Percentiles rank a stretch among this genome's conserved stretches.
These are phyloP conservation scores for Pyrenochaeta sp. DNA, from an alignment of 2,329 filamentous ascomycete genomes.

Conservation along the genomic window DNA sequence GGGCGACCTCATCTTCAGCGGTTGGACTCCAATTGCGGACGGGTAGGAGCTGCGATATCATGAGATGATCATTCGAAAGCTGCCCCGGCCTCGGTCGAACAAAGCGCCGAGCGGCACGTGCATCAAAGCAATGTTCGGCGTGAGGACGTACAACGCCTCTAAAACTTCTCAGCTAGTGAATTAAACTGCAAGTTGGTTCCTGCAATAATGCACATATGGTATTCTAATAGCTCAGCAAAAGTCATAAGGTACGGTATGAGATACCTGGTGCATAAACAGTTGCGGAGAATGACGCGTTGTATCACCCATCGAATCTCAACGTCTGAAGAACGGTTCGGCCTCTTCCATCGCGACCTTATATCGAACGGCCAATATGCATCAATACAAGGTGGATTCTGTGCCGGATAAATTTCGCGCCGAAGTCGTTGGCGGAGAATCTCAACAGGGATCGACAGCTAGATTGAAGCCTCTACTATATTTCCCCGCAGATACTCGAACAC, in stretches of 20 bases:
- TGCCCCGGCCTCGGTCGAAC: slow-evolving; percentile 22
- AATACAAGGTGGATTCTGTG: background rate
- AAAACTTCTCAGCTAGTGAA: too few species aligned
- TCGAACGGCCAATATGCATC: too few species aligned
- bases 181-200: too few species aligned
- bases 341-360: too few species aligned
- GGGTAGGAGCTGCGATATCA: slow-evolving; percentile 12
- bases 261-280: too few species aligned
- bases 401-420: background rate
- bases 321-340: too few species aligned
- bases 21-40: slow-evolving; percentile 18
- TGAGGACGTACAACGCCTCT: too few species aligned
- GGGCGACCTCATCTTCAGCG: slow-evolving; percentile 46
- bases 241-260: too few species aligned
- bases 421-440: slow-evolving; percentile 13
- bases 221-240: too few species aligned
- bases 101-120: slow-evolving; percentile 12
- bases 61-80: slow-evolving; percentile 23
- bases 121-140: background rate
- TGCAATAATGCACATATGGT: too few species aligned
- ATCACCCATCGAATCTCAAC: too few species aligned
- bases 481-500: slow-evolving; percentile 4
- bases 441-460: slow-evolving; percentile 6
- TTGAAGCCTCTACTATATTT: slow-evolving; percentile 1
- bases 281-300: too few species aligned